Conservation (phyloP, 768 basidiomycete genomes). For the Calocera viscosa region DNA sequence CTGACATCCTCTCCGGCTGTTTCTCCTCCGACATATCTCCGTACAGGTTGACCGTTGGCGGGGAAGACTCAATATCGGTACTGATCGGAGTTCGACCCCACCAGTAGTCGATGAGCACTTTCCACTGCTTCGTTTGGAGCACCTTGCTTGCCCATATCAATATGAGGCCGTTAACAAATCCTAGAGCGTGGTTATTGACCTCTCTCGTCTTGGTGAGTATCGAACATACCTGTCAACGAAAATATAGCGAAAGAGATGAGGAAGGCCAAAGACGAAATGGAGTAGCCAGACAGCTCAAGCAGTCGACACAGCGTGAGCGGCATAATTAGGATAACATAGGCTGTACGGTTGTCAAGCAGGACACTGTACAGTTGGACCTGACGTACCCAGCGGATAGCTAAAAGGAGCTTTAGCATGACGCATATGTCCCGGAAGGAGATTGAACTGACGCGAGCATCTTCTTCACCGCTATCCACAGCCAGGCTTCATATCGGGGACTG, state of each 20-base stretch:
- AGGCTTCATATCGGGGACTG: conserved; percentile 34
- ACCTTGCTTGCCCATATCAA: conserved; percentile 23
- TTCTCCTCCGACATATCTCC: background rate
- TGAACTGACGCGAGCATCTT: conserved; percentile 48
- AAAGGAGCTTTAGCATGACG: conserved; percentile 56
- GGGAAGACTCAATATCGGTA: background rate
- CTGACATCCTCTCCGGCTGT: background rate
- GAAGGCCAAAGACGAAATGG: conserved; percentile 35
- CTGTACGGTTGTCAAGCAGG: too few species aligned
- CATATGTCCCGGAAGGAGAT: conserved; percentile 32
- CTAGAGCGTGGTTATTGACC: conserved; percentile 28
- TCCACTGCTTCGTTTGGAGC: background rate
- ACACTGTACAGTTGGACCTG: too few species aligned
- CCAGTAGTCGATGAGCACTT: background rate
- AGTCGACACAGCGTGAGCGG: conserved; percentile 46
- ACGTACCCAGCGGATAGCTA: conserved; percentile 49
- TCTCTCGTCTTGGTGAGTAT: background rate
- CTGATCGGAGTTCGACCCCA: background rate
- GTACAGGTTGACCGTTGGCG: background rate
- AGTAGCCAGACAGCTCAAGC: conserved; percentile 37
- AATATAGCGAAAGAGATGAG: conserved; percentile 42
- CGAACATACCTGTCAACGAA: conserved; percentile 41
- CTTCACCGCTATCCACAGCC: conserved; percentile 33
- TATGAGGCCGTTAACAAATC: conserved; percentile 51
- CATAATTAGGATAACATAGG: conserved; percentile 45